A percentile compares a stretch with the other conserved stretches of the same genome.
These are phyloP conservation scores for Ascochyta fabae DNA, from an alignment of 2,329 filamentous ascomycete genomes.

Conservation along the genomic window DNA sequence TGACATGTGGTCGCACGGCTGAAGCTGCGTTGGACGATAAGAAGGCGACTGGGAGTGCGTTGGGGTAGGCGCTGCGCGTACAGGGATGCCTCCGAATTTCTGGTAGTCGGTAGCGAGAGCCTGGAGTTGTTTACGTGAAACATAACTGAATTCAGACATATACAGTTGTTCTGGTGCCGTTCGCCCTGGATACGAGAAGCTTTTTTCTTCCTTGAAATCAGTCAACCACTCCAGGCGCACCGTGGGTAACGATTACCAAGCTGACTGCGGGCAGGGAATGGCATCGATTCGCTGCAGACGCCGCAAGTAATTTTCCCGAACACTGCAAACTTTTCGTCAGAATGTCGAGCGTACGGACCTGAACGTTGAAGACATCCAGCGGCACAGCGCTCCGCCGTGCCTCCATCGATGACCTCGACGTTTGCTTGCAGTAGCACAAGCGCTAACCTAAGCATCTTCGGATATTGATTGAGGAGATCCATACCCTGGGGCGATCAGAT, in stretches of 20 bases:
- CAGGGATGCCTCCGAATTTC: constrained; percentile 7
- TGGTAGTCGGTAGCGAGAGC: constrained; percentile 14
- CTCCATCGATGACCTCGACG: constrained; percentile 6
- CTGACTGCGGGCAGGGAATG: constrained; percentile 1
- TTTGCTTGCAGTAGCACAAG: constrained; percentile 5
- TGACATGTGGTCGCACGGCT: neutral
- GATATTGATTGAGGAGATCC: constrained; percentile 22
- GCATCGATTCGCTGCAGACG: neutral
- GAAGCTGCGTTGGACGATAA: neutral
- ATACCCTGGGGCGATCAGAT: constrained; percentile 11
- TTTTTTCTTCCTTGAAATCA: neutral
- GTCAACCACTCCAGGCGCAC: neutral
- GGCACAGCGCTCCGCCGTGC: constrained; percentile 1
- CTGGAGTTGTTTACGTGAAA: constrained; percentile 7
- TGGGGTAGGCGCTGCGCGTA: neutral
- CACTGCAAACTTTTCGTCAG: constrained; percentile 4
- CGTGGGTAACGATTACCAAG: neutral
- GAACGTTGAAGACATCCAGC: neutral
- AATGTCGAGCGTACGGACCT: neutral
- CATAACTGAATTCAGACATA: constrained; percentile 4
- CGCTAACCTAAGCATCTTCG: constrained; percentile 10
- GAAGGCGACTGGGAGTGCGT: neutral
- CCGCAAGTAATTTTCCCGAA: neutral
- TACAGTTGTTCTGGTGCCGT: neutral
- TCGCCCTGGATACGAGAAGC: constrained; percentile 1